Evolutionary conservation across 1,284 basidiomycete species (phyloP).

Genomic region (Anthracocystis walkeri): DNA sequence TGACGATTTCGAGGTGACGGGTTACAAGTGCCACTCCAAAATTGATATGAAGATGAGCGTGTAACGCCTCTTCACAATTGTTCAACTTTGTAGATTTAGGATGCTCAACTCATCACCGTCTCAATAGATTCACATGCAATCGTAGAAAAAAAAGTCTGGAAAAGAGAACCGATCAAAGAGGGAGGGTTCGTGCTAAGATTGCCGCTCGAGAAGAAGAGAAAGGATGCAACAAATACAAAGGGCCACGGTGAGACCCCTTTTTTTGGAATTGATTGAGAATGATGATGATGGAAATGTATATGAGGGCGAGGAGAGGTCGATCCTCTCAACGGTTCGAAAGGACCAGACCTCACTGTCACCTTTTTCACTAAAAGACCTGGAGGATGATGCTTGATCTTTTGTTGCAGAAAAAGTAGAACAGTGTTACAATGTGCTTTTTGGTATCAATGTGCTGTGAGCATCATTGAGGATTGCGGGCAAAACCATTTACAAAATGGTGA

Average conservation of each 20-base stretch:
- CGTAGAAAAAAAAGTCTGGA: background rate
- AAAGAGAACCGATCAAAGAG: constrained; percentile 6
- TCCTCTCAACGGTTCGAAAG: background rate
- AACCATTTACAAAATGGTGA: constrained; percentile 68
- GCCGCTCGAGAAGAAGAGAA: constrained; percentile 5
- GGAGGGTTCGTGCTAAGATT: constrained; percentile 13
- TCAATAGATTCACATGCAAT: background rate
- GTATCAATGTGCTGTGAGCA: background rate
- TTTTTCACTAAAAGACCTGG: too few relatives aligned
- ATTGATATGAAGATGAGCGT: constrained; percentile 99
- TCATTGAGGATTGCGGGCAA: background rate
- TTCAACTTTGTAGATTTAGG: background rate
- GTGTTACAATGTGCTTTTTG: constrained; percentile 11
- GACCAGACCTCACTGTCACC: too few relatives aligned
- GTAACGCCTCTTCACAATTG: constrained; percentile 71
- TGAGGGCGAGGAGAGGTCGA: background rate
- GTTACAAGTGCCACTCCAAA: constrained; percentile 85
- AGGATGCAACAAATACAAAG: constrained; percentile 19
- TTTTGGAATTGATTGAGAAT: constrained; percentile 18
- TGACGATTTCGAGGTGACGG: constrained; percentile 85
- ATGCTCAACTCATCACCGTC: constrained; percentile 9
- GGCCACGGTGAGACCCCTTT: constrained; percentile 13
- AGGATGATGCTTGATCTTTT: too few relatives aligned
- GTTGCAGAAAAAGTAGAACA: background rate
- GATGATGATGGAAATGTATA: constrained; percentile 2